These are phyloP conservation scores for Volvox africanus DNA, from an alignment of 139 green algal species.

Conservation along the genomic window DNA sequence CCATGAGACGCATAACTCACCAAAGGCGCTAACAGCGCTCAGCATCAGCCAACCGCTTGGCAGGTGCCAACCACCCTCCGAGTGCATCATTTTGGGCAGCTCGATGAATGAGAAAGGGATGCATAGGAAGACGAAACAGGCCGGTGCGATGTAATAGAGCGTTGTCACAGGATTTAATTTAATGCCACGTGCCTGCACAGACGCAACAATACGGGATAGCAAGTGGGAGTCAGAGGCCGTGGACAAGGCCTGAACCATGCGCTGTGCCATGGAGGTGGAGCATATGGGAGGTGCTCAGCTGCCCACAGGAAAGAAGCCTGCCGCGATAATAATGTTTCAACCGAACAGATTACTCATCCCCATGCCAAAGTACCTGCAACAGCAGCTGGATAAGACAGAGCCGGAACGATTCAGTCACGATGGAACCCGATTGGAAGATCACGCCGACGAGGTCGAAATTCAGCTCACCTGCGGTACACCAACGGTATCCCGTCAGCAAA, in stretches of 20 bases:
- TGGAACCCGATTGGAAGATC: constrained; percentile 65
- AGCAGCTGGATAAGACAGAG: constrained; percentile 83
- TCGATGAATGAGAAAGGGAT: constrained; percentile 70
- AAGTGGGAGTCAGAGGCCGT: too few relatives aligned
- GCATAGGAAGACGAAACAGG: constrained; percentile 74
- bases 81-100: constrained; percentile 56
- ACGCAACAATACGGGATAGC: background rate
- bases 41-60: constrained; percentile 46
- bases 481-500: background rate
- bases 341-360: too few relatives aligned
- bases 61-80: background rate
- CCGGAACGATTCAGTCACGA: constrained; percentile 65
- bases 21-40: constrained; percentile 62
- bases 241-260: too few relatives aligned
- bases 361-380: constrained; percentile 55
- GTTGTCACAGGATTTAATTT: constrained; percentile 93
- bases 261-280: too few relatives aligned
- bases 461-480: constrained; percentile 54
- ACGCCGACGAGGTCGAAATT: constrained; percentile 69
- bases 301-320: too few relatives aligned
- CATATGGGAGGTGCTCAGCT: too few relatives aligned
- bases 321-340: too few relatives aligned
- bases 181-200: constrained; percentile 79
- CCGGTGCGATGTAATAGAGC: constrained; percentile 84
- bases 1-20: constrained; percentile 8